Percentiles rank a stretch among this genome's conserved stretches.
Conservation (phyloP, 495 filamentous ascomycete genomes). For the Tuber indicum region DNA sequence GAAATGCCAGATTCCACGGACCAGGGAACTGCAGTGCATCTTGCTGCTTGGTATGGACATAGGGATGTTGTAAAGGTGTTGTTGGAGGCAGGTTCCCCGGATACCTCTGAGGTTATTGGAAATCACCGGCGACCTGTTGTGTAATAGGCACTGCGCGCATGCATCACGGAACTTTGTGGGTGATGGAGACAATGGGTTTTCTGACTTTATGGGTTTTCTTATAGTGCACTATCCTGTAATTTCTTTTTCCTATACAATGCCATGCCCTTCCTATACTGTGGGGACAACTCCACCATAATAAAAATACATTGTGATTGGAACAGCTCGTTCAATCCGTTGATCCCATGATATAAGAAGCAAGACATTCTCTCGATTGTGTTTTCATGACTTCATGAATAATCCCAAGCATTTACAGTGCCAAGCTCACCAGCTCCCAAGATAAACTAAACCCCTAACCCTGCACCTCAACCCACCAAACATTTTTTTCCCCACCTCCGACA, state of each 20-base stretch:
- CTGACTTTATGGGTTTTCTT: neutral
- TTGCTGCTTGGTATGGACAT: constrained; percentile 1
- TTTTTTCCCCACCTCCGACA: neutral
- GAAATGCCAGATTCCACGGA: neutral
- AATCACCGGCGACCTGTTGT: neutral
- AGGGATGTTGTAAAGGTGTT: constrained; percentile 2
- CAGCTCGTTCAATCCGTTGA: neutral
- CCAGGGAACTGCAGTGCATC: neutral
- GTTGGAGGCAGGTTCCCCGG: neutral
- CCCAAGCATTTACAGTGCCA: neutral
- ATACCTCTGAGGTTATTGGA: neutral
- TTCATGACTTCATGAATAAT: neutral
- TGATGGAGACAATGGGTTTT: neutral
- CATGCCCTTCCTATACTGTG: neutral
- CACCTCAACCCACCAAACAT: neutral
- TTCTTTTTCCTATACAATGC: neutral
- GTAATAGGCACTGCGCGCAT: neutral
- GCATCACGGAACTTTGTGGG: neutral
- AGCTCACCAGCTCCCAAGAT: neutral
- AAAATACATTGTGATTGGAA: neutral
- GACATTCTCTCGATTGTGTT: neutral
- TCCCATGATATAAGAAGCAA: neutral
- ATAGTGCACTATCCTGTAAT: neutral
- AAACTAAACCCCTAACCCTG: neutral
- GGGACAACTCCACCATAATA: neutral